Evolutionary conservation across 2,329 filamentous ascomycete species (phyloP).

Genomic region (Stagonosporopsis vannaccii): DNA sequence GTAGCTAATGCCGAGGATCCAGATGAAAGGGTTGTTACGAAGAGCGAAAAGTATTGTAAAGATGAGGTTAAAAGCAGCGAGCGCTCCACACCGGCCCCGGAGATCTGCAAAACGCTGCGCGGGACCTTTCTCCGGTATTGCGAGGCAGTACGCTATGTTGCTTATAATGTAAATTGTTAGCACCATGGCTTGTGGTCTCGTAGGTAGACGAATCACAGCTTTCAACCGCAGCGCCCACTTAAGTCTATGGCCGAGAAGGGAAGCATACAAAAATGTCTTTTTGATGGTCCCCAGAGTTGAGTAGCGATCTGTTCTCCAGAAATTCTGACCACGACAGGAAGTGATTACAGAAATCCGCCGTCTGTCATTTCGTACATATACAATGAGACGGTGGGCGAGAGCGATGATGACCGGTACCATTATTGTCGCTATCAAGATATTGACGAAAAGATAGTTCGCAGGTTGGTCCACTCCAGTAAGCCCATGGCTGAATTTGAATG

Average conservation of each 20-base stretch:
- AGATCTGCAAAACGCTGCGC: constrained; percentile 67
- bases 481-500: constrained; percentile 48
- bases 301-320: constrained; percentile 22
- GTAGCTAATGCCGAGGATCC: constrained; percentile 72
- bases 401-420: constrained; percentile 14
- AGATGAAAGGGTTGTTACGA: constrained; percentile 77
- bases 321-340: constrained; percentile 18
- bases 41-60: constrained; percentile 74
- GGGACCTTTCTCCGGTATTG: constrained; percentile 69
- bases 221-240: constrained; percentile 48
- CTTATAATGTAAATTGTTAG: constrained; percentile 50
- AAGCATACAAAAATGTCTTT: constrained; percentile 51
- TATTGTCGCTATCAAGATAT: constrained; percentile 21
- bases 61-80: constrained; percentile 77
- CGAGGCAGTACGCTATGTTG: constrained; percentile 50
- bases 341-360: constrained; percentile 16
- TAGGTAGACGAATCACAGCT: constrained; percentile 51
- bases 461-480: constrained; percentile 54
- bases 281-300: constrained; percentile 42
- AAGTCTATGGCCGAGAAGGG: constrained; percentile 50
- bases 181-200: constrained; percentile 51
- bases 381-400: constrained; percentile 12
- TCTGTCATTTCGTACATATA: constrained; percentile 17
- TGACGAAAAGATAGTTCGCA: constrained; percentile 50
- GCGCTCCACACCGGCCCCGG: constrained; percentile 72